These are phyloP conservation scores for Afroboletus lepidellus DNA, from an alignment of 1,284 basidiomycete species.

Conservation along the genomic window DNA sequence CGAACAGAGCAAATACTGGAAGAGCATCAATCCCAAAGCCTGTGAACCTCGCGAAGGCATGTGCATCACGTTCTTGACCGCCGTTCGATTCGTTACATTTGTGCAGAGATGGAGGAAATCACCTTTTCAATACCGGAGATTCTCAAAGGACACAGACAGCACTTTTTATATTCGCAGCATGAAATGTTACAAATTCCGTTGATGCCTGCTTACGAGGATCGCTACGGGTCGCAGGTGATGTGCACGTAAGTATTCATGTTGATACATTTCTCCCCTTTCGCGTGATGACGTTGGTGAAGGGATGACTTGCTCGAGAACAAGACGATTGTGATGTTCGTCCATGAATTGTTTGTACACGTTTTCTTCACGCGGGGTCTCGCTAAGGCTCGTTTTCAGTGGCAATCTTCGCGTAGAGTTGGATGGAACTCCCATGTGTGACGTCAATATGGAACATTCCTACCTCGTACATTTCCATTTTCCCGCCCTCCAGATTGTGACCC, in stretches of 20 bases:
- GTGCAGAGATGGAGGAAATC: slow-evolving; percentile 53
- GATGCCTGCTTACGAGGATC: slow-evolving; percentile 62
- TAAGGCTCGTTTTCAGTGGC: slow-evolving; percentile 53
- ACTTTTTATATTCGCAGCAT: slow-evolving; percentile 72
- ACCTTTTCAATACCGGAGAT: slow-evolving; percentile 75
- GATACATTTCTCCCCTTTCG: background rate
- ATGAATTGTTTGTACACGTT: slow-evolving; percentile 76
- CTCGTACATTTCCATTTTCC: slow-evolving; percentile 49
- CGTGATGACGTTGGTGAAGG: slow-evolving; percentile 37
- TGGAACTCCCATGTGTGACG: slow-evolving; percentile 68
- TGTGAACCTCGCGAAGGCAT: slow-evolving; percentile 77
- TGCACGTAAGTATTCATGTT: slow-evolving; percentile 66
- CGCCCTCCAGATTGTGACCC: background rate
- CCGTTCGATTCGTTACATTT: slow-evolving; percentile 4
- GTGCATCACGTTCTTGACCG: slow-evolving; percentile 3
- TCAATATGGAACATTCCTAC: slow-evolving; percentile 78
- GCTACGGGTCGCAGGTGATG: slow-evolving; percentile 78
- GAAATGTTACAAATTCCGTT: slow-evolving; percentile 82
- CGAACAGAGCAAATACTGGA: slow-evolving; percentile 91
- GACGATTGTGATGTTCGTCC: slow-evolving; percentile 79
- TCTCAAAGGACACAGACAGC: slow-evolving; percentile 80
- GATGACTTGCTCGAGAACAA: slow-evolving; percentile 65
- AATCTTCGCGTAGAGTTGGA: slow-evolving; percentile 81
- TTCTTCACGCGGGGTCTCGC: background rate
- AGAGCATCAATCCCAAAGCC: slow-evolving; percentile 72